These are phyloP conservation scores for Suhomyces sp. DNA, from an alignment of 805 yeast species.

Conservation along the genomic window DNA sequence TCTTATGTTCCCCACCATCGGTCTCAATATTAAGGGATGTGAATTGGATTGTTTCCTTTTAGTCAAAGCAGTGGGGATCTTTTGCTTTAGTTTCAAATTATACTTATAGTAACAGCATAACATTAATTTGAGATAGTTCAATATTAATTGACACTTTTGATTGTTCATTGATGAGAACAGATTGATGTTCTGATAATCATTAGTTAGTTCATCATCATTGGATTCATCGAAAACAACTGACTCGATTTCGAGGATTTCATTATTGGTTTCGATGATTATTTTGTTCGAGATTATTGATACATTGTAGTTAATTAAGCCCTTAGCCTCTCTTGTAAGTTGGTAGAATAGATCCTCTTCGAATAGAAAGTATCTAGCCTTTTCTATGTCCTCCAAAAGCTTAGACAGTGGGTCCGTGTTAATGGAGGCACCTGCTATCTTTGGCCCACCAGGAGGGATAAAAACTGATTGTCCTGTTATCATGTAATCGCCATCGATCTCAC, in stretches of 20 bases:
- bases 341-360: constrained; percentile 89
- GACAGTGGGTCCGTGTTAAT: constrained; percentile 29
- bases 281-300: constrained; percentile 65
- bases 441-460: constrained; percentile 19
- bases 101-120: constrained; percentile 57
- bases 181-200: constrained; percentile 30
- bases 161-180: constrained; percentile 31
- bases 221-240: constrained; percentile 47
- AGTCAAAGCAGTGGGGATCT: constrained; percentile 47
- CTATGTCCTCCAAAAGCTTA: constrained; percentile 43
- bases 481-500: constrained; percentile 53
- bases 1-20: constrained; percentile 57
- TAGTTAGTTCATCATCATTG: constrained; percentile 37
- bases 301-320: constrained; percentile 62
- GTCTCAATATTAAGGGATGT: constrained; percentile 50
- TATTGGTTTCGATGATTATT: constrained; percentile 62
- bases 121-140: constrained; percentile 55
- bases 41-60: constrained; percentile 45
- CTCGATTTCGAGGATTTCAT: constrained; percentile 71
- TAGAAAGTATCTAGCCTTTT: constrained; percentile 66
- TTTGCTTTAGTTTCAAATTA: constrained; percentile 42
- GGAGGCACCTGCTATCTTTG: constrained; percentile 5
- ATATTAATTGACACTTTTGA: constrained; percentile 53
- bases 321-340: constrained; percentile 75
- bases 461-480: constrained; percentile 59